Percentiles rank a stretch among this genome's conserved stretches.
Conservation (phyloP, 345 rosid species). For the Rhodomyrtus tomentosa region DNA sequence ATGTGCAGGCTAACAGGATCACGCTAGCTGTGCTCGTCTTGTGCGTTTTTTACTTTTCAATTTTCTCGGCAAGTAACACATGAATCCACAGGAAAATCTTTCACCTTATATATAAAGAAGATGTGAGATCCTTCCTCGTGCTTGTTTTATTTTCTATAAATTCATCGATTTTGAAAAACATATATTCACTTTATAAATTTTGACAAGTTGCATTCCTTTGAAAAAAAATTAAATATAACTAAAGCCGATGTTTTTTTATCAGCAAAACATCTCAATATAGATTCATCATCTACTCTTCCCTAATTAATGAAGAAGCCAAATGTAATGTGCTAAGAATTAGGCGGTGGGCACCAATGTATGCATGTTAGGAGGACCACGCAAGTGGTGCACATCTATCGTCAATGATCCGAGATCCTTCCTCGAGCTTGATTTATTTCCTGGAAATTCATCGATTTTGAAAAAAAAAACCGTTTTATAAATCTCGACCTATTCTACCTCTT, state of each 20-base stretch:
- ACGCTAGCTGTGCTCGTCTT: too few relatives aligned
- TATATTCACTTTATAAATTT: too few relatives aligned
- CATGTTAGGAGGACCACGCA: background rate
- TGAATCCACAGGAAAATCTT: background rate
- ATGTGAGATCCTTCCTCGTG: background rate
- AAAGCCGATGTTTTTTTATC: background rate
- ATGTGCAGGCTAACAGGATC: background rate
- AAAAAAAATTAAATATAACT: too few relatives aligned
- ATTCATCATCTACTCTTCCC: too few relatives aligned
- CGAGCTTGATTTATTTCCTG: background rate
- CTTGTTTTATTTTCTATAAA: background rate
- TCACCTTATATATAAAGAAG: background rate
- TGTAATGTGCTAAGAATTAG: too few relatives aligned
- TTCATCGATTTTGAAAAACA: background rate
- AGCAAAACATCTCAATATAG: too few relatives aligned
- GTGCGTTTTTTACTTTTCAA: too few relatives aligned
- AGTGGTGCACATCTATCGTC: background rate
- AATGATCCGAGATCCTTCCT: background rate
- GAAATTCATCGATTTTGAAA: background rate
- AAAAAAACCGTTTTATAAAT: too few relatives aligned
- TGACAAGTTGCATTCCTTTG: too few relatives aligned
- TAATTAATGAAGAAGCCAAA: too few relatives aligned
- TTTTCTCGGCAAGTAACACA: background rate
- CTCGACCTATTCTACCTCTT: background rate
- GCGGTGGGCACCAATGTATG: background rate